These are phyloP conservation scores for Tremella mesenterica DNA, from an alignment of 768 basidiomycete species.

Conservation along the genomic window DNA sequence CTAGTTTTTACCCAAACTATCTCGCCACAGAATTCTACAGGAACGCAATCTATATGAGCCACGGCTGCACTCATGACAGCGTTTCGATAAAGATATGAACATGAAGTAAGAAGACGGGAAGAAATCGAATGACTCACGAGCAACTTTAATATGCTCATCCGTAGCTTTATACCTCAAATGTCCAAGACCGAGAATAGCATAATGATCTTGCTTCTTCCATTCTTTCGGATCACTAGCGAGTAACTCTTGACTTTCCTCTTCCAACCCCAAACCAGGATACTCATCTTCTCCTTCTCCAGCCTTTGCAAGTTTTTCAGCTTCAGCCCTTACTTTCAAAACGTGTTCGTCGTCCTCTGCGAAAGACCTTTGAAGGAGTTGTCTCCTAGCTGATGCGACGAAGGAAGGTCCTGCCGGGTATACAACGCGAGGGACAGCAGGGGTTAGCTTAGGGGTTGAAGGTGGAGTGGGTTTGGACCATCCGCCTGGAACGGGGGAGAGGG, in stretches of 20 bases:
- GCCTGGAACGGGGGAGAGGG: slow-evolving; percentile 49
- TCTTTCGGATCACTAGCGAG: slow-evolving; percentile 84
- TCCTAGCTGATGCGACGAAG: slow-evolving; percentile 71
- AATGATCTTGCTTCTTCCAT: slow-evolving; percentile 99
- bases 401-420: slow-evolving; percentile 81
- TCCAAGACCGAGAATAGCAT: slow-evolving; percentile 89
- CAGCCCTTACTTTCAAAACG: slow-evolving; percentile 52
- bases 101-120: background rate
- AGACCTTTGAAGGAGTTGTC: slow-evolving; percentile 64
- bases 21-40: no score
- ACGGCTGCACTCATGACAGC: no score
- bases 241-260: slow-evolving; percentile 65
- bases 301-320: slow-evolving; percentile 50
- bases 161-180: slow-evolving; percentile 78
- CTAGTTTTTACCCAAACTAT: background rate
- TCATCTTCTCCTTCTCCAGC: slow-evolving; percentile 55
- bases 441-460: slow-evolving; percentile 47
- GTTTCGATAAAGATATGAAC: background rate
- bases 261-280: slow-evolving; percentile 87
- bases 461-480: slow-evolving; percentile 48
- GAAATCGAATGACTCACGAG: slow-evolving; percentile 59
- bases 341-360: slow-evolving; percentile 76
- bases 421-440: no score
- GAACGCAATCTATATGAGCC: no score
- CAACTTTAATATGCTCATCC: slow-evolving; percentile 86